Evolutionary conservation across 116 monocot genomes (phyloP), one percentile per base, ranked within the genome.

Genomic region (Iris pallida): DNA sequence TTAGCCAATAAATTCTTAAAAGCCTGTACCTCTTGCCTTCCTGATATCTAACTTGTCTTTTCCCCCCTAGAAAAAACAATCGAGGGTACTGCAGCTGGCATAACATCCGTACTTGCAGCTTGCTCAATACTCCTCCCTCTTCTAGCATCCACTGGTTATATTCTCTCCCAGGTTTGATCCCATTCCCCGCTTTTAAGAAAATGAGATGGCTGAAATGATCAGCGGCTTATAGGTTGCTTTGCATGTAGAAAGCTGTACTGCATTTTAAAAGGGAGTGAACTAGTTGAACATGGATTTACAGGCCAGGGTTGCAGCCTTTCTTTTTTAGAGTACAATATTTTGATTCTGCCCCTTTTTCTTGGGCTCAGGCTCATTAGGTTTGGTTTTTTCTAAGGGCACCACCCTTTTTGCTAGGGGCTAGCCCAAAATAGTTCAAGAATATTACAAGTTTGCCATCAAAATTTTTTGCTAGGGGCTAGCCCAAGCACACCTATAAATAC

Each of bases 61-160:
- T 60, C 3, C 14, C 14, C 7, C 30, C 59, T 76, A 99, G 99
- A 86, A 54, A 99, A 99, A 86, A 99, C 99, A 20, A 74, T 93
- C 67, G 93, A 93, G 82, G 99, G 99, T 4, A 99, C 99, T 18
- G 99, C 86, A 47, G 99, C 99, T 64, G 99, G 99, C 69, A 99
- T 99, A 82, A 88, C 86, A 41, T 99, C 99, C 42, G 93, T 99
- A 13, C 73, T 93, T 18, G 84, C 74, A 41, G 83, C 93, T 13
- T 99, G 90, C 72, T 86, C 81, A 3, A 54, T 84, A 42, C 86
- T 99, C 45, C 71, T 99, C 4, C 86, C 90, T 69, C 80, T 86
- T 73, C 65, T 93, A 47, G 85, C 99, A 47, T 88, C 93, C 13
- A 84, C 81, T 40, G 88, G 93, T 42, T 93, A 82, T 62, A 82